phyloP scores from a whole-genome alignment of 768 basidiomycete genomes.

The Panellus pusillus region DNA sequence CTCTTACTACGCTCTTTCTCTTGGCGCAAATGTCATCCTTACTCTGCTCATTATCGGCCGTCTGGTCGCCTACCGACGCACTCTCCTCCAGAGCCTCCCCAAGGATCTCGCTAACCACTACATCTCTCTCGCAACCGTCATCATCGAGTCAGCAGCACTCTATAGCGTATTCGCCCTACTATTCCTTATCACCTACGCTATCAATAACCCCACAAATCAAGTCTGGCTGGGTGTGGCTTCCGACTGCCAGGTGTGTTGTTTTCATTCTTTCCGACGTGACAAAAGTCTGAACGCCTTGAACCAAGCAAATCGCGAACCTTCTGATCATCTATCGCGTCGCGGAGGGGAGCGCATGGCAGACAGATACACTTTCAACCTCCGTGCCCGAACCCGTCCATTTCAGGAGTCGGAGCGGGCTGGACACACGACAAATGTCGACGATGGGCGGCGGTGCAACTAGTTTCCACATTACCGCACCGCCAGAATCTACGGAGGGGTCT shows the following conservation, averaged over 20 bases:
- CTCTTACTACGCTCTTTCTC: slow-evolving; percentile 39
- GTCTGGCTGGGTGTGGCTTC: slow-evolving; percentile 37
- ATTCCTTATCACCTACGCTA: slow-evolving; percentile 42
- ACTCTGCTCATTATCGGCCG: slow-evolving; percentile 39
- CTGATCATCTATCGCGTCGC: slow-evolving; percentile 43
- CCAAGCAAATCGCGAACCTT: slow-evolving; percentile 37
- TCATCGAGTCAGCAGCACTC: slow-evolving; percentile 46
- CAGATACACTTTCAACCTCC: slow-evolving; percentile 24
- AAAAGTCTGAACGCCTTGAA: neutral
- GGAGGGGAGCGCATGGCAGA: slow-evolving; percentile 40
- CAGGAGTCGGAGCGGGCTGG: neutral
- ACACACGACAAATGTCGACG: slow-evolving; percentile 1
- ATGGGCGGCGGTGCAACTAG: neutral
- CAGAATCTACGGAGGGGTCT: neutral
- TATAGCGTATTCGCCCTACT: slow-evolving; percentile 41
- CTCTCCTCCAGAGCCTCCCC: slow-evolving; percentile 30
- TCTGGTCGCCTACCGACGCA: slow-evolving; percentile 34
- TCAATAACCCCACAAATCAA: slow-evolving; percentile 40
- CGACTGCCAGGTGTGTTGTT: slow-evolving; percentile 31
- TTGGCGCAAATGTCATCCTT: slow-evolving; percentile 42
- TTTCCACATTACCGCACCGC: slow-evolving; percentile 13
- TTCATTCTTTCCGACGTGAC: neutral
- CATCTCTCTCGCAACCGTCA: slow-evolving; percentile 35
- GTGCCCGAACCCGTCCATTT: slow-evolving; percentile 16
- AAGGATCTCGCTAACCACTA: slow-evolving; percentile 36